These are phyloP conservation scores for Hypoxylon sp. DNA, from an alignment of 2,329 filamentous ascomycete species.

Conservation along the genomic window DNA sequence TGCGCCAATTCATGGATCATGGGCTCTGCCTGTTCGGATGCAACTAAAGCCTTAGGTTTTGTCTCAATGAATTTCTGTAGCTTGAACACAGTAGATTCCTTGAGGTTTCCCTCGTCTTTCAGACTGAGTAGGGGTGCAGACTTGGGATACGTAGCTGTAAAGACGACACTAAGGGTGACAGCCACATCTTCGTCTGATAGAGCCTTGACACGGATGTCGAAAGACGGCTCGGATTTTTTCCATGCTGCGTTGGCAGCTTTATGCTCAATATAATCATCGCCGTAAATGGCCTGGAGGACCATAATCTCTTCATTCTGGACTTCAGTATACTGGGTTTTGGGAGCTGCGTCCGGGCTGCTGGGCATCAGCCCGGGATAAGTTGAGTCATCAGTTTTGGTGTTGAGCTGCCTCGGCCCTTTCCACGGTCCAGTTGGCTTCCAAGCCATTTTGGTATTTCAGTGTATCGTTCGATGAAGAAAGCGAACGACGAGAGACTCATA, in stretches of 20 bases:
- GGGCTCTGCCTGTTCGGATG: conserved; percentile 66
- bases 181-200: conserved; percentile 79
- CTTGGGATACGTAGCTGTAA: conserved; percentile 93
- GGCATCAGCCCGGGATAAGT: conserved; percentile 67
- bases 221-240: conserved; percentile 90
- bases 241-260: conserved; percentile 81
- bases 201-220: conserved; percentile 84
- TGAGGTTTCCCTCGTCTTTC: conserved; percentile 74
- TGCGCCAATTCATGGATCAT: conserved; percentile 77
- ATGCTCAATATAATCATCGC: conserved; percentile 86
- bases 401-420: conserved; percentile 64
- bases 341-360: conserved; percentile 58
- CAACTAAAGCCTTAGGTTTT: conserved; percentile 68
- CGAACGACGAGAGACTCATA: conserved; percentile 58
- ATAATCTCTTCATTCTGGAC: conserved; percentile 90
- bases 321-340: conserved; percentile 80
- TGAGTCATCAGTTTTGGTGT: conserved; percentile 61
- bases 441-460: conserved; percentile 63
- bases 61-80: conserved; percentile 75
- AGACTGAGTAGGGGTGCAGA: conserved; percentile 80
- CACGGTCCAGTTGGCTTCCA: conserved; percentile 64
- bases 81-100: conserved; percentile 78
- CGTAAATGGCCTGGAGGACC: conserved; percentile 88
- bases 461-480: conserved; percentile 45
- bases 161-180: conserved; percentile 80